Conservation (phyloP, 2,329 filamentous ascomycete genomes). For the Neodidymelliopsis sp. region DNA sequence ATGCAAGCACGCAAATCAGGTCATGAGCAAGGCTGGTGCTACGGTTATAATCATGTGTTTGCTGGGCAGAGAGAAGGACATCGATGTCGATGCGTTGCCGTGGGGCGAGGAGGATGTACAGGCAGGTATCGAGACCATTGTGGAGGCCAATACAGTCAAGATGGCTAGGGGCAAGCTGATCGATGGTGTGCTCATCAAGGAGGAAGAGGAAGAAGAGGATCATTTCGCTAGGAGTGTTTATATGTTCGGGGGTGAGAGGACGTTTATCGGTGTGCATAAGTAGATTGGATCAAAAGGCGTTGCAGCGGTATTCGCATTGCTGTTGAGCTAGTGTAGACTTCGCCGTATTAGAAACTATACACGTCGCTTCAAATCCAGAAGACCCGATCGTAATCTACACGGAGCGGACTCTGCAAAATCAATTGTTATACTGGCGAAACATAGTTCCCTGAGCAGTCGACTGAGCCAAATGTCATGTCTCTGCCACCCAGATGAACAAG, state of each 20-base stretch:
- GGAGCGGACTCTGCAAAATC: no score
- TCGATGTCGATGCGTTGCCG: conserved; percentile 83
- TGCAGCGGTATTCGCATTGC: no score
- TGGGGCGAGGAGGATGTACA: conserved; percentile 80
- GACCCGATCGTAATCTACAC: no score
- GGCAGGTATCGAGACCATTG: conserved; percentile 81
- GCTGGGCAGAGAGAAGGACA: conserved; percentile 74
- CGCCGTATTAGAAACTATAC: no score
- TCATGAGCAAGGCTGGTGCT: conserved; percentile 92
- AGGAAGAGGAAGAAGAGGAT: conserved; percentile 45
- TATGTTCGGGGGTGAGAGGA: conserved; percentile 45
- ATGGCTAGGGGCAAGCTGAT: conserved; percentile 52
- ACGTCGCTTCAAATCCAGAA: no score
- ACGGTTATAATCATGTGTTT: conserved; percentile 81
- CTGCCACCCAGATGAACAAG: no score
- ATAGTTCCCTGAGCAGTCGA: no score
- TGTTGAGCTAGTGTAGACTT: no score
- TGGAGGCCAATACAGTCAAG: conserved; percentile 72
- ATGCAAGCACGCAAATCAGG: conserved; percentile 86
- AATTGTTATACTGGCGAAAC: no score
- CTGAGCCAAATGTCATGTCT: no score
- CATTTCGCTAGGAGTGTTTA: conserved; percentile 43
- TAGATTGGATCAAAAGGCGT: no score
- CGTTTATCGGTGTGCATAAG: conserved; percentile 45
- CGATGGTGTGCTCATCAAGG: conserved; percentile 52